Percentiles rank a stretch among this genome's conserved stretches.
Conservation (phyloP, 257 asterid species). For the Leonotis leonurus region DNA sequence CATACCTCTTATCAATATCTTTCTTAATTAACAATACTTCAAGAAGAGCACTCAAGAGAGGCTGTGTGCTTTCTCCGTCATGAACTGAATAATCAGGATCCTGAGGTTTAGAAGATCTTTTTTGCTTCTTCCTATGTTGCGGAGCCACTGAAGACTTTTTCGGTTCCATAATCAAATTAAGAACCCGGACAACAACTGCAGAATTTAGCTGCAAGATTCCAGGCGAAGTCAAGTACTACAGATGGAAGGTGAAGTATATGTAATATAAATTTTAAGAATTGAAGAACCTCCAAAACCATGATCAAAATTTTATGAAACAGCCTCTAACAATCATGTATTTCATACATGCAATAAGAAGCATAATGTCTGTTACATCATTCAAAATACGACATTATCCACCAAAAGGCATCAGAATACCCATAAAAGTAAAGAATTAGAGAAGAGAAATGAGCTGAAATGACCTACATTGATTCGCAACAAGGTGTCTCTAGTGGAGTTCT, state of each 20-base stretch:
- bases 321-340: neutral
- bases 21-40: slow-evolving; percentile 76
- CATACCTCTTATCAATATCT: slow-evolving; percentile 61
- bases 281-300: neutral
- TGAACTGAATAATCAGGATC: slow-evolving; percentile 19
- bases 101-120: slow-evolving; percentile 28
- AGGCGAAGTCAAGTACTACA: slow-evolving; percentile 13
- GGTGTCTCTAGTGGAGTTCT: slow-evolving; percentile 61
- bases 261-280: neutral
- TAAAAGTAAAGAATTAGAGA: neutral
- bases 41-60: slow-evolving; percentile 57
- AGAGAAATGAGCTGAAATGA: slow-evolving; percentile 14
- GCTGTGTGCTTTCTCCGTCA: slow-evolving; percentile 31
- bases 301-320: neutral
- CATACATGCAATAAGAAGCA: neutral
- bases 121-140: slow-evolving; percentile 53
- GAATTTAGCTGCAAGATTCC: slow-evolving; percentile 52
- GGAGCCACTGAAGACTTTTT: slow-evolving; percentile 27
- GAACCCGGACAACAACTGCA: slow-evolving; percentile 40
- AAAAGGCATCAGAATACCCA: slow-evolving; percentile 4
- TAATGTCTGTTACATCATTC: neutral
- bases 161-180: slow-evolving; percentile 43
- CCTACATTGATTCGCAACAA: slow-evolving; percentile 68
- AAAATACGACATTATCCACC: neutral
- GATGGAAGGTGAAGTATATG: neutral